Conservation (phyloP, 495 filamentous ascomycete genomes). For the Acidiella bohemica region DNA sequence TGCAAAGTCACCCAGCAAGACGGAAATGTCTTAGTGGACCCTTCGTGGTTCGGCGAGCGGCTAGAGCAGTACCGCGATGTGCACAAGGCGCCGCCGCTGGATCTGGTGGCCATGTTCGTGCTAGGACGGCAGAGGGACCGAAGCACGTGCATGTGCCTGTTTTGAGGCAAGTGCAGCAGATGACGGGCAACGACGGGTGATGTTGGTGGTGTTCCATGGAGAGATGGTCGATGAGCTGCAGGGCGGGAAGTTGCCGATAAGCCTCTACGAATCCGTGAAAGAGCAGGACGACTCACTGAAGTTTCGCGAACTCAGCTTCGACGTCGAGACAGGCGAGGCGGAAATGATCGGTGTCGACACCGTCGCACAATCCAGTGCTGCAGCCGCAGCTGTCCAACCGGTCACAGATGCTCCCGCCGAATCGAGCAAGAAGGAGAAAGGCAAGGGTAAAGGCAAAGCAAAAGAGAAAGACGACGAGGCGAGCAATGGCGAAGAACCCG, state of each 20-base stretch:
- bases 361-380: conserved; percentile 67
- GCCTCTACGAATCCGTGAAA: conserved; percentile 76
- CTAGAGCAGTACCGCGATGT: conserved; percentile 82
- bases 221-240: conserved; percentile 35
- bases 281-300: conserved; percentile 51
- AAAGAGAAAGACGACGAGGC: conserved; percentile 27
- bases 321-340: conserved; percentile 82
- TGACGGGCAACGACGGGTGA: conserved; percentile 66
- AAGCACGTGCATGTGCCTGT: conserved; percentile 51
- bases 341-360: conserved; percentile 97
- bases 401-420: conserved; percentile 14
- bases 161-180: conserved; percentile 57
- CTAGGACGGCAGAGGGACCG: conserved; percentile 58
- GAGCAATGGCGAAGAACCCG: conserved; percentile 24
- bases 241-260: conserved; percentile 73
- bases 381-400: conserved; percentile 49
- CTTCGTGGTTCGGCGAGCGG: conserved; percentile 63
- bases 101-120: conserved; percentile 94
- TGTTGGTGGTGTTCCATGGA: conserved; percentile 77
- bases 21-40: conserved; percentile 39
- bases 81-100: conserved; percentile 66
- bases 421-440: conserved; percentile 21
- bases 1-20: conserved; percentile 43
- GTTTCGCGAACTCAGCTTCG: conserved; percentile 74
- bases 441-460: conserved; percentile 31